Conservation (phyloP, 2,329 filamentous ascomycete genomes). For the Periglandula ipomoeae region DNA sequence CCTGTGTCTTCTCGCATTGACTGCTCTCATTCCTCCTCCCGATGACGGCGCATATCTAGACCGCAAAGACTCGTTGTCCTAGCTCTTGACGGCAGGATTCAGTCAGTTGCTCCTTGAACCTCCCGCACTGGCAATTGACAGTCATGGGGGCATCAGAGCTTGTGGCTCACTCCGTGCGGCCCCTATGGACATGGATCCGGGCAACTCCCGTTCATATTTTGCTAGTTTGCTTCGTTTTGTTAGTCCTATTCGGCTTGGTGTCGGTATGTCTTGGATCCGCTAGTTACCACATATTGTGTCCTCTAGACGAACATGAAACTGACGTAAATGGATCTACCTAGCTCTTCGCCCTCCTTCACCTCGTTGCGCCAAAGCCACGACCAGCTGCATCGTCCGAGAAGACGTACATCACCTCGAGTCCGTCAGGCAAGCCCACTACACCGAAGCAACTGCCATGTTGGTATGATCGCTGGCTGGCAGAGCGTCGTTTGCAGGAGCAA, state of each 20-base stretch:
- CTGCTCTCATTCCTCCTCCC: too few species aligned
- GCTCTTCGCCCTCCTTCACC: conserved; percentile 57
- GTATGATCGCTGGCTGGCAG: conserved; percentile 66
- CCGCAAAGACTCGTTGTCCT: background rate
- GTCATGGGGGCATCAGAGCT: conserved; percentile 17
- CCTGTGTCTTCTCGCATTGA: too few species aligned
- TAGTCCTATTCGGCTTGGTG: conserved; percentile 26
- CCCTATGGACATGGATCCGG: conserved; percentile 25
- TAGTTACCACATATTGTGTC: too few species aligned
- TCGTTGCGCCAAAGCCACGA: conserved; percentile 76
- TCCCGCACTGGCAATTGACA: background rate
- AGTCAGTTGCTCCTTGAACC: background rate
- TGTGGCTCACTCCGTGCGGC: conserved; percentile 24
- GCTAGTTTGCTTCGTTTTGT: conserved; percentile 24
- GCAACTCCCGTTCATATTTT: conserved; percentile 31
- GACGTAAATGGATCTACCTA: conserved; percentile 12
- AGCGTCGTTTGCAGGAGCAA: conserved; percentile 42
- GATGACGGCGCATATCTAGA: background rate
- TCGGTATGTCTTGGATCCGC: conserved; percentile 21
- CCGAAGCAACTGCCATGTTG: conserved; percentile 66
- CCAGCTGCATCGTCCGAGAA: conserved; percentile 69
- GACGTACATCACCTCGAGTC: conserved; percentile 66
- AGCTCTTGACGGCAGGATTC: background rate
- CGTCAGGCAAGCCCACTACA: conserved; percentile 34
- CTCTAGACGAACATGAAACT: conserved; percentile 1